Evolutionary conservation across 257 asterid genomes (phyloP).

Genomic region (Phtheirospermum japonicum): DNA sequence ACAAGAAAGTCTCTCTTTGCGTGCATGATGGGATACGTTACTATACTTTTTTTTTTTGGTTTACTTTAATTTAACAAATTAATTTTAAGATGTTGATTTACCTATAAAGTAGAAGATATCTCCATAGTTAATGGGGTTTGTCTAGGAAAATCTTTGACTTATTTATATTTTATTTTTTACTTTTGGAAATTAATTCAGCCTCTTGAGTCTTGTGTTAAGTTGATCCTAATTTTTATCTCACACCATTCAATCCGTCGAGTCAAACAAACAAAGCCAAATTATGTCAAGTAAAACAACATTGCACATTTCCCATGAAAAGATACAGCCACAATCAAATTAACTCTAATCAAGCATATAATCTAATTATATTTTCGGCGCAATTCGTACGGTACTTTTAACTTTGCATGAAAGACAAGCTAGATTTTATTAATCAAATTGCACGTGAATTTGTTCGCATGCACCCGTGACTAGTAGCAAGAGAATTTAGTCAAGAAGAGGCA

Average conservation of each 20-base stretch:
- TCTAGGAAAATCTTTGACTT: slow-evolving; percentile 30
- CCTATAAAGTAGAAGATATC: slow-evolving; percentile 16
- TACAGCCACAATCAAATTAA: not conserved
- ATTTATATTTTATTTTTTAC: not conserved
- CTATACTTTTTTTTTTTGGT: not conserved
- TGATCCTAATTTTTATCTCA: no score
- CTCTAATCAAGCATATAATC: not conserved
- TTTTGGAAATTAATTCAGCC: not conserved
- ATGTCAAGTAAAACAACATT: slow-evolving; percentile 24
- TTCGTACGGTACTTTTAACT: slow-evolving; percentile 27
- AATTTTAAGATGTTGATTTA: not conserved
- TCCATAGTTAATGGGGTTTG: slow-evolving; percentile 3
- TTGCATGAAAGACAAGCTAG: slow-evolving; percentile 8
- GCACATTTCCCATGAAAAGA: slow-evolving; percentile 19
- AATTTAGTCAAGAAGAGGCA: not conserved
- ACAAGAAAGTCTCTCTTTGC: slow-evolving; percentile 31
- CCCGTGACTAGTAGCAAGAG: not conserved
- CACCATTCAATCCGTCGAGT: not conserved
- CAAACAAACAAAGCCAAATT: slow-evolving; percentile 32
- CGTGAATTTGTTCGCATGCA: not conserved
- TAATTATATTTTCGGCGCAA: slow-evolving; percentile 8
- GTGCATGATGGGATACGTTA: slow-evolving; percentile 44
- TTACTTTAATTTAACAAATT: not conserved
- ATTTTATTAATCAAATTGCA: slow-evolving; percentile 13
- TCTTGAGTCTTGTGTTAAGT: not conserved